Evolutionary conservation across 805 yeast genomes (phyloP), one percentile per base, ranked within the genome.

Genomic region (Candida vaughaniae): DNA sequence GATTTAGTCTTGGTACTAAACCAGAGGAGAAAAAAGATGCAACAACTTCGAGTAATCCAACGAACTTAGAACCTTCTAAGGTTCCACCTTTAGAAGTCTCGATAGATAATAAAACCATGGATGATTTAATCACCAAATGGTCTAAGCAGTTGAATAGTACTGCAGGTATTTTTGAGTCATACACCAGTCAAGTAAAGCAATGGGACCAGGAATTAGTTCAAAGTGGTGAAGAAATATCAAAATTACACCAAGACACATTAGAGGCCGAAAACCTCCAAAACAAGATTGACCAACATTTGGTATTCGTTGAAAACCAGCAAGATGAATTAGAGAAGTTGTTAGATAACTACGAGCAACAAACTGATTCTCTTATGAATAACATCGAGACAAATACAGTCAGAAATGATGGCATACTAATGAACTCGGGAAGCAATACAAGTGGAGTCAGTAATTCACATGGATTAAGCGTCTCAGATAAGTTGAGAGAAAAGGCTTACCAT

Each of bases 121-220:
- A 93, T 53, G 98, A 93, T 56, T 73, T 93, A 47, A 85, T 93
- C 29, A 77, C 89, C 10, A 89, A 85, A 60, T 93, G 99, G 99
- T 85, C 97, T 0, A 78, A 80, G 38, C 95, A 93, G 48, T 63
- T 93, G 41, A 71, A 91, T 2, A 72, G 77, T 10, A 79, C 93
- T 0, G 77, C 91, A 2, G 71, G 74, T 17, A 81, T 85, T 25
- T 93, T 90, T 62, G 82, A 82, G 41, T 62, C 71, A 9, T 91
- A 87, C 56, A 80, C 96, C 6, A 66, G 71, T 16, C 83, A 82
- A 42, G 80, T 91, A 15, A 80, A 82, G 43, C 73, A 75, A 35
- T 93, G 98, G 97, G 99, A 93, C 58, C 75, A 77, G 45, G 77
- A 82, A 12, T 69, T 93, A 31, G 90, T 88, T 8, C 77, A 79